A percentile compares a stretch with the other conserved stretches of the same genome.
phyloP scores from a whole-genome alignment of 352 stramenopile species.

The Pythium apleroticum region DNA sequence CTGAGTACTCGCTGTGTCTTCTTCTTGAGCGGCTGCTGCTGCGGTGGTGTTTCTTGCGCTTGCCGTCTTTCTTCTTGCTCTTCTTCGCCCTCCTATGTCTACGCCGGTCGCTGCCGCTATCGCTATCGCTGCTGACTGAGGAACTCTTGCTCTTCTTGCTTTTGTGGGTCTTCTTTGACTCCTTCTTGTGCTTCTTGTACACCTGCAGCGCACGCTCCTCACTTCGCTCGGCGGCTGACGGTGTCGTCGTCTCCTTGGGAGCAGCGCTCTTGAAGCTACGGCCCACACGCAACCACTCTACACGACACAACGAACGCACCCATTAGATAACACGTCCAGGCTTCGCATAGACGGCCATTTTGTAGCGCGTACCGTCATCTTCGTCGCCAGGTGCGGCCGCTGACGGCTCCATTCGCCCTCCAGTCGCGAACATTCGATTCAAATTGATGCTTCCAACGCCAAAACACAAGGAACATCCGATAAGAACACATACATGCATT shows the following conservation, averaged over 20 bases:
- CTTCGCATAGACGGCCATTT: neutral
- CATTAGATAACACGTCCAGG: neutral
- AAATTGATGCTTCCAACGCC: neutral
- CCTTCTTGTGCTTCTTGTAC: constrained; percentile 31
- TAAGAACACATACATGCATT: too few species aligned
- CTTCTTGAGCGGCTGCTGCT: neutral
- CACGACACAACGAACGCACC: neutral
- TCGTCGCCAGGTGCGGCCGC: constrained; percentile 9
- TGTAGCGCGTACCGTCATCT: constrained; percentile 13
- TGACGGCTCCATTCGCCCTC: neutral
- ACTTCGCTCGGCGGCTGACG: neutral
- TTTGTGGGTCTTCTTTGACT: constrained; percentile 11
- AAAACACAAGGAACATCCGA: too few species aligned
- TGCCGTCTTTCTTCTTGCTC: constrained; percentile 26
- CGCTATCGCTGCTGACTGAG: constrained; percentile 10
- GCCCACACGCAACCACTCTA: constrained; percentile 53
- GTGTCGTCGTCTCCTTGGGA: neutral
- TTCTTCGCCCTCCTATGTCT: constrained; percentile 5
- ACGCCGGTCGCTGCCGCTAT: neutral
- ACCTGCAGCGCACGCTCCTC: constrained; percentile 27
- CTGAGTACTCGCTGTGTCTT: constrained; percentile 21
- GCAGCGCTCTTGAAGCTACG: constrained; percentile 26
- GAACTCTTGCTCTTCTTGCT: constrained; percentile 26
- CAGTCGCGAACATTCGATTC: constrained; percentile 27
- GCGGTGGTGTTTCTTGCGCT: constrained; percentile 13